Percentiles rank a stretch among this genome's conserved stretches.
Evolutionary conservation across 768 basidiomycete species (phyloP).

Genomic region (Exidia glandulosa): DNA sequence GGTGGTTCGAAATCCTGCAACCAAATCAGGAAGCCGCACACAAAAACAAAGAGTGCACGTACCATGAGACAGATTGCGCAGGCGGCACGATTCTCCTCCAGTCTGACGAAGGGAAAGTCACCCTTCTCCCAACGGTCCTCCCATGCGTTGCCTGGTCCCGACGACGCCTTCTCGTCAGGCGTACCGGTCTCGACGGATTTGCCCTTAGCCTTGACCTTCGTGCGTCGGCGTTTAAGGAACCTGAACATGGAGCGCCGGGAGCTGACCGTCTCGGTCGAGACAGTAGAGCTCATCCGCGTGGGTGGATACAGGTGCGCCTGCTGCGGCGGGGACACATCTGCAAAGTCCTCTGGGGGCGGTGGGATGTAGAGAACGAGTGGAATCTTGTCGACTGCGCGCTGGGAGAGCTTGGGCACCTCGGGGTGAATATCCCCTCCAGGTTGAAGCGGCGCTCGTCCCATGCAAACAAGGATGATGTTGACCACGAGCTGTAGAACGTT

Average conservation of each 20-base stretch:
- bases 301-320: conserved; percentile 56
- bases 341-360: conserved; percentile 44
- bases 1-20: conserved; percentile 33
- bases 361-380: conserved; percentile 82
- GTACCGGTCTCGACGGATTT: conserved; percentile 12
- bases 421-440: conserved; percentile 64
- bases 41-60: not conserved
- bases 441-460: conserved; percentile 72
- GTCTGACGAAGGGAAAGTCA: conserved; percentile 69
- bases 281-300: conserved; percentile 21
- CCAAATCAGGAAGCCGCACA: not conserved
- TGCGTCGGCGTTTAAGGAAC: conserved; percentile 21
- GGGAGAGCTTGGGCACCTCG: conserved; percentile 65
- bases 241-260: conserved; percentile 10
- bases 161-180: conserved; percentile 21
- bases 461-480: conserved; percentile 67
- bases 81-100: conserved; percentile 73
- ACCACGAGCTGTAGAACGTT: conserved; percentile 44
- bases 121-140: conserved; percentile 69
- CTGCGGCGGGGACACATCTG: conserved; percentile 23
- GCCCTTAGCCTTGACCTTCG: conserved; percentile 2
- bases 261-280: conserved; percentile 1
- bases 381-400: conserved; percentile 62
- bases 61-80: conserved; percentile 76
- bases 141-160: conserved; percentile 32